Evolutionary conservation across 495 filamentous ascomycete genomes (phyloP).

Genomic region (Penicillium chermesinum): DNA sequence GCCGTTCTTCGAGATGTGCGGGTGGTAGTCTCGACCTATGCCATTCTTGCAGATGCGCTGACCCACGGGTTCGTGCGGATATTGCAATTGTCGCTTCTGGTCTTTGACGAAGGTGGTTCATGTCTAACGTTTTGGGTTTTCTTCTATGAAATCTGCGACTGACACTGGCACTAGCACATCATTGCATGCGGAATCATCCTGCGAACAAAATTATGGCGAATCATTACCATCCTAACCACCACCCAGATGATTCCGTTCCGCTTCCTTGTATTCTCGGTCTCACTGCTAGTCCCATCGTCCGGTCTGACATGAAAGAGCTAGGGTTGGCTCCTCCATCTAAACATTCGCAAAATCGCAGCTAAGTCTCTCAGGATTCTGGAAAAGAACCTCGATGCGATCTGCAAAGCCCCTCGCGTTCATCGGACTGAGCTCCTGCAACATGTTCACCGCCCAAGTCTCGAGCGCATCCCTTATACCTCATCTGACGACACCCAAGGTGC

Average conservation of each 20-base stretch:
- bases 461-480: conserved; percentile 44
- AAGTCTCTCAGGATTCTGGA: conserved; percentile 55
- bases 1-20: conserved; percentile 59
- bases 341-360: not conserved
- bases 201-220: conserved; percentile 73
- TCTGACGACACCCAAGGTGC: not conserved
- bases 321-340: conserved; percentile 13
- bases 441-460: conserved; percentile 61
- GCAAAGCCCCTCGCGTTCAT: conserved; percentile 65
- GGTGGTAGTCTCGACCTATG: conserved; percentile 73
- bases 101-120: conserved; percentile 83
- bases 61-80: conserved; percentile 75
- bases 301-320: conserved; percentile 27
- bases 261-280: conserved; percentile 77
- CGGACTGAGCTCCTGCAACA: conserved; percentile 63
- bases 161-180: conserved; percentile 19
- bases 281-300: conserved; percentile 76
- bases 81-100: conserved; percentile 58
- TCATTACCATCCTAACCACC: conserved; percentile 57
- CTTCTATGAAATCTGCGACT: too few relatives aligned
- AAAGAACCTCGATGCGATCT: conserved; percentile 66
- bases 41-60: conserved; percentile 74
- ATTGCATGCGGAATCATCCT: conserved; percentile 47
- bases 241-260: conserved; percentile 23
- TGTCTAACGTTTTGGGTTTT: not conserved